phyloP scores from a whole-genome alignment of 345 rosid genomes.

The Eucalyptus cloeziana region DNA sequence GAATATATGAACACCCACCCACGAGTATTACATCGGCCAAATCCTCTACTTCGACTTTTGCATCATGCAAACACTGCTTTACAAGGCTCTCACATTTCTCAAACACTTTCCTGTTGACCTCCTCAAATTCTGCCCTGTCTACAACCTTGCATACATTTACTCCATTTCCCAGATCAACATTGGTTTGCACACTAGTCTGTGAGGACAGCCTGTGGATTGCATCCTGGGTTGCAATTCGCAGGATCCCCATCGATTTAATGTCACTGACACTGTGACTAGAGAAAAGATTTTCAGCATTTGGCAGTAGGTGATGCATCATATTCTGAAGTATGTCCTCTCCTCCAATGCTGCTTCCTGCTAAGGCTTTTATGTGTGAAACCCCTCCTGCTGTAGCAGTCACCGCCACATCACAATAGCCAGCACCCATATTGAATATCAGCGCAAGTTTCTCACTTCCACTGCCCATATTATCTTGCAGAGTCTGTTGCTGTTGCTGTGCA shows the following conservation, averaged over 20 bases:
- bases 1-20: conserved; percentile 78
- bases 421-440: conserved; percentile 82
- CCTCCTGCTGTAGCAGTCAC: conserved; percentile 87
- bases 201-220: conserved; percentile 59
- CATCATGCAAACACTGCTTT: conserved; percentile 55
- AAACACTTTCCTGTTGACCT: conserved; percentile 45
- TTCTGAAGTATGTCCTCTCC: conserved; percentile 88
- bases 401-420: conserved; percentile 79
- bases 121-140: conserved; percentile 55
- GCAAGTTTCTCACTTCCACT: conserved; percentile 80
- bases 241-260: conserved; percentile 34
- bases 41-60: conserved; percentile 43
- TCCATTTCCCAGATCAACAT: conserved; percentile 64
- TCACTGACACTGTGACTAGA: conserved; percentile 20
- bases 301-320: conserved; percentile 44
- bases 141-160: conserved; percentile 32
- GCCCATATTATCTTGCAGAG: conserved; percentile 56
- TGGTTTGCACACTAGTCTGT: conserved; percentile 28
- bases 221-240: conserved; percentile 72
- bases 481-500: conserved; percentile 81
- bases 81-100: conserved; percentile 53
- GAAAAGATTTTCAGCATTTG: conserved; percentile 29
- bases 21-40: conserved; percentile 62
- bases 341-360: conserved; percentile 59
- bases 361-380: conserved; percentile 79